Evolutionary conservation across 805 yeast genomes (phyloP).

Genomic region (Candida ascalaphidarum): DNA sequence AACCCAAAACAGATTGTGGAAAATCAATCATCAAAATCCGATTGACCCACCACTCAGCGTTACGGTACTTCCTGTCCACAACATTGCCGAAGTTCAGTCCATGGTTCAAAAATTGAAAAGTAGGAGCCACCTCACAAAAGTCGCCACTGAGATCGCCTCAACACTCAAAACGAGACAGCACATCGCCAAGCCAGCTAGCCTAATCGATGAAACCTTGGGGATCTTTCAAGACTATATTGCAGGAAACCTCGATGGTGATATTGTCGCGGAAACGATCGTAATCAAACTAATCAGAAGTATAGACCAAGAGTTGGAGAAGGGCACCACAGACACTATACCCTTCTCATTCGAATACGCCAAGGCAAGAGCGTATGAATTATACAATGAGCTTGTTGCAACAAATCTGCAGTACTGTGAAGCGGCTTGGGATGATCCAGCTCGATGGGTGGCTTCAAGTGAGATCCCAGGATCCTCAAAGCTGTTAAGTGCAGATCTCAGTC

Average conservation of each 20-base stretch:
- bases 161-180: constrained; percentile 1
- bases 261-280: constrained; percentile 39
- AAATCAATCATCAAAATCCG: constrained; percentile 19
- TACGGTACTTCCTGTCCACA: constrained; percentile 20
- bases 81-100: constrained; percentile 5
- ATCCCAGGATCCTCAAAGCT: constrained; percentile 38
- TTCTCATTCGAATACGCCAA: constrained; percentile 38
- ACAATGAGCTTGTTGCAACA: constrained; percentile 19
- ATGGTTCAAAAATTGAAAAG: constrained; percentile 13
- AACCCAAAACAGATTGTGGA: constrained; percentile 43
- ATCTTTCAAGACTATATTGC: constrained; percentile 48
- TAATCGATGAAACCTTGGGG: constrained; percentile 28
- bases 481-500: constrained; percentile 32
- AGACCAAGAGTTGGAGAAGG: constrained; percentile 7
- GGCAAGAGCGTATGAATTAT: constrained; percentile 44
- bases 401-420: constrained; percentile 14
- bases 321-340: constrained; percentile 2
- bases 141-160: constrained; percentile 12
- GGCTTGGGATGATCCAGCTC: constrained; percentile 39
- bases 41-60: constrained; percentile 25
- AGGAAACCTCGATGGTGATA: constrained; percentile 42
- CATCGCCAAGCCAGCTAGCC: constrained; percentile 2
- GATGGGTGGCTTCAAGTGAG: constrained; percentile 38
- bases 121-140: constrained; percentile 9
- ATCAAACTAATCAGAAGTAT: constrained; percentile 20